A percentile compares a stretch with the other conserved stretches of the same genome.
Conservation (phyloP, 148 eudicot genomes). For the Arctostaphylos glauca region DNA sequence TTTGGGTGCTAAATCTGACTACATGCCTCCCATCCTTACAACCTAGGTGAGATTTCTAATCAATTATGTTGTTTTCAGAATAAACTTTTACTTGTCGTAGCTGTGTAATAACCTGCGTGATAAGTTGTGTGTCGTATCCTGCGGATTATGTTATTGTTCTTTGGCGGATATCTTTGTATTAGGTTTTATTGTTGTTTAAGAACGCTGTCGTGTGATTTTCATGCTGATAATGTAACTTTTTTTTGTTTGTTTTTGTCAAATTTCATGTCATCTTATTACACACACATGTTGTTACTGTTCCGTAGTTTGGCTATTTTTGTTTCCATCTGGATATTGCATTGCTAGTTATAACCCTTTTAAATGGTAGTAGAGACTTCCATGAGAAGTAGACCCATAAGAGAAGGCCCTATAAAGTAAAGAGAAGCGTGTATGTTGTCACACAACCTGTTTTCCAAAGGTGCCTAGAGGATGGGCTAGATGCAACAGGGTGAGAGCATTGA, state of each 20-base stretch:
- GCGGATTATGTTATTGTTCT: background rate
- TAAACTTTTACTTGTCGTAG: background rate
- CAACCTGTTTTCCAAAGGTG: too few relatives aligned
- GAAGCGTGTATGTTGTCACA: too few relatives aligned
- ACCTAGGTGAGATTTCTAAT: slow-evolving; percentile 33
- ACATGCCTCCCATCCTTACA: slow-evolving; percentile 79
- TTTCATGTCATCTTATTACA: background rate
- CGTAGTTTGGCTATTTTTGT: background rate
- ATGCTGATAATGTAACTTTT: background rate
- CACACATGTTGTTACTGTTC: background rate
- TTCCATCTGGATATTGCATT: background rate
- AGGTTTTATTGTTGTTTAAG: slow-evolving; percentile 7
- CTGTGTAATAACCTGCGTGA: too few relatives aligned
- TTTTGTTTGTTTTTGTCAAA: background rate
- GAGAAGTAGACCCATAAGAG: too few relatives aligned
- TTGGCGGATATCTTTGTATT: background rate
- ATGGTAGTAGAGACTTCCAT: too few relatives aligned
- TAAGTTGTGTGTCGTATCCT: background rate
- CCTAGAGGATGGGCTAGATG: too few relatives aligned
- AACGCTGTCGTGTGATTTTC: slow-evolving; percentile 21
- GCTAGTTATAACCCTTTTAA: too few relatives aligned
- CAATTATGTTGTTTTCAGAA: background rate
- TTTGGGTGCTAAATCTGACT: slow-evolving; percentile 65
- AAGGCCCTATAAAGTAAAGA: too few relatives aligned
- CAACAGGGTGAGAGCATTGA: too few relatives aligned